These are phyloP conservation scores for Microdochium nivale DNA, from an alignment of 2,329 filamentous ascomycete species.

Conservation along the genomic window DNA sequence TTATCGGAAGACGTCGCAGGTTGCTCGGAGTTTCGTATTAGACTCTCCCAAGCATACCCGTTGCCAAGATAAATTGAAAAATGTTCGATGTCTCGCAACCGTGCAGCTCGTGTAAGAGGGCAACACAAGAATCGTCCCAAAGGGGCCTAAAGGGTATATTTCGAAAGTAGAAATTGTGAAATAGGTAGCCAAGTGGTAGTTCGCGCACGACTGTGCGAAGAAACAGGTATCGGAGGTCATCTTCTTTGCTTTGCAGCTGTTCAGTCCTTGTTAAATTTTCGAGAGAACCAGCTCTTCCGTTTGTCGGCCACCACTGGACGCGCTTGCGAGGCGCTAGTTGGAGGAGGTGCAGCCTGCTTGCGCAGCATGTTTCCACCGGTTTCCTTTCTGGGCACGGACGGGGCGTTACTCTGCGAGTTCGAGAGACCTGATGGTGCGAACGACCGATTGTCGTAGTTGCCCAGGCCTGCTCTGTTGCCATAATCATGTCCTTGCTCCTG, in stretches of 20 bases:
- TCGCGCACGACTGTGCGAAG: constrained; percentile 3
- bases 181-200: constrained; percentile 3
- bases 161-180: neutral
- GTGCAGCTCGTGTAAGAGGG: neutral
- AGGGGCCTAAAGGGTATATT: constrained; percentile 6
- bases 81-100: neutral
- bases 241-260: constrained; percentile 17
- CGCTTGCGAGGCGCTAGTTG: constrained; percentile 13
- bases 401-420: constrained; percentile 8
- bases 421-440: constrained; percentile 1
- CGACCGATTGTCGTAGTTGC: neutral
- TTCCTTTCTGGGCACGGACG: constrained; percentile 19
- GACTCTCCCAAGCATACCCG: neutral
- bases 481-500: constrained; percentile 52
- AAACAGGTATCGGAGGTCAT: constrained; percentile 15
- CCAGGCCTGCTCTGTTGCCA: constrained; percentile 48
- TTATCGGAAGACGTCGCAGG: no score
- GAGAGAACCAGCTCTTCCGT: constrained; percentile 83
- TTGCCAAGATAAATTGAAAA: neutral
- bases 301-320: constrained; percentile 48
- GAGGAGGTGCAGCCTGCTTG: constrained; percentile 15
- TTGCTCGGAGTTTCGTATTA: no score
- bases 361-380: constrained; percentile 15
- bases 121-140: neutral
- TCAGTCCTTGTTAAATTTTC: constrained; percentile 58